phyloP scores from a whole-genome alignment of 208 protist species.

The Trypanosoma vivax region DNA sequence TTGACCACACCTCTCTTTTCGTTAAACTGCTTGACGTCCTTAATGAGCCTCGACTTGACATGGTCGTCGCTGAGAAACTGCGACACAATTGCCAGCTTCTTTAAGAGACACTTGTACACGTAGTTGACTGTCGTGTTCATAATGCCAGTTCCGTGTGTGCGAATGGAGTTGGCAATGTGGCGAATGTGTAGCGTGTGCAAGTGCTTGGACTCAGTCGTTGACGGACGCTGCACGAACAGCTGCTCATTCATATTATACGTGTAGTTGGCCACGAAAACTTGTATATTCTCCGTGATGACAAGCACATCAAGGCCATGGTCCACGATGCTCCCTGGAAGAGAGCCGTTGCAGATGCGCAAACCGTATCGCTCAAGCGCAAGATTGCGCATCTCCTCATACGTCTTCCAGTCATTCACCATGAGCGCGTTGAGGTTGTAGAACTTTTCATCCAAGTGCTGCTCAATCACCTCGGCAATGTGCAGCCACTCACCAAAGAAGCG shows the following conservation, averaged over 20 bases:
- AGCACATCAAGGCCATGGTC: slow-evolving; percentile 96
- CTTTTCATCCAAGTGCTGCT: slow-evolving; percentile 91
- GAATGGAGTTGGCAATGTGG: slow-evolving; percentile 96
- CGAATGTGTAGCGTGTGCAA: slow-evolving; percentile 94
- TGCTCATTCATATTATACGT: slow-evolving; percentile 98
- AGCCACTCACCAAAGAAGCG: slow-evolving; percentile 79
- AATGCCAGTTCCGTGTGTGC: slow-evolving; percentile 96
- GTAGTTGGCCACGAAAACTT: slow-evolving; percentile 95
- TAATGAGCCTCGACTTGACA: slow-evolving; percentile 86
- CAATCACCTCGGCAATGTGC: slow-evolving; percentile 66
- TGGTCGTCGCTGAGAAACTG: slow-evolving; percentile 97
- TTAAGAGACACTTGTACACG: slow-evolving; percentile 92
- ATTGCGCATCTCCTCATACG: slow-evolving; percentile 95
- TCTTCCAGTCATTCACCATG: slow-evolving; percentile 92
- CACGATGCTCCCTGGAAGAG: slow-evolving; percentile 90
- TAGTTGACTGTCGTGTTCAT: slow-evolving; percentile 98
- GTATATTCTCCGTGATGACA: slow-evolving; percentile 97
- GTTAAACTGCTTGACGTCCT: slow-evolving; percentile 66
- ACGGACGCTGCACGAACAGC: slow-evolving; percentile 90
- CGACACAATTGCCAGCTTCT: slow-evolving; percentile 92
- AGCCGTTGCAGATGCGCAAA: slow-evolving; percentile 80
- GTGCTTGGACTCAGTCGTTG: slow-evolving; percentile 78
- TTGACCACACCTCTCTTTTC: slow-evolving; percentile 55
- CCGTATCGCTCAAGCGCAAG: slow-evolving; percentile 90
- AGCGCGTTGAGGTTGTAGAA: slow-evolving; percentile 98